These are phyloP conservation scores for Barnettozyma botsteinii DNA, from an alignment of 805 yeast genomes.

Conservation along the genomic window DNA sequence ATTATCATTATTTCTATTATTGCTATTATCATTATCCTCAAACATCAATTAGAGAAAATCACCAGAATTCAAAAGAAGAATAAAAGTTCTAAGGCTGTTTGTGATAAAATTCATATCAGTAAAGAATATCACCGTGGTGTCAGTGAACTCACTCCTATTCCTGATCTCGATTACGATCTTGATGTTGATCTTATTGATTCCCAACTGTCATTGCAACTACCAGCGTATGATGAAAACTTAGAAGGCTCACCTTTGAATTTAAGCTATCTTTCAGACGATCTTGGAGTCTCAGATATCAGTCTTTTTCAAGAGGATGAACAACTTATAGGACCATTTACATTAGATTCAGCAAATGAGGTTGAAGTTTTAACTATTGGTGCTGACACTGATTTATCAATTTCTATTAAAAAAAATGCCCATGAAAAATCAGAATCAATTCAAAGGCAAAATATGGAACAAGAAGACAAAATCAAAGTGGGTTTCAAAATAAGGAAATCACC, in stretches of 20 bases:
- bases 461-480: neutral
- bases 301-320: neutral
- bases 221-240: conserved; percentile 1
- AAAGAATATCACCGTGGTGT: too few relatives aligned
- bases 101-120: too few relatives aligned
- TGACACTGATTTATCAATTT: neutral
- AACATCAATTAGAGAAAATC: too few relatives aligned
- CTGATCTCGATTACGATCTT: neutral
- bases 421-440: too few relatives aligned
- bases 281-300: conserved; percentile 1
- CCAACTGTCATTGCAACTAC: neutral
- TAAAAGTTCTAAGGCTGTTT: too few relatives aligned
- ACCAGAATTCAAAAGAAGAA: too few relatives aligned
- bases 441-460: too few relatives aligned
- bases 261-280: conserved; percentile 16
- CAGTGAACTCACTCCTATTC: neutral
- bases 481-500: neutral
- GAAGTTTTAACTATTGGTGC: conserved; percentile 1
- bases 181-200: neutral
- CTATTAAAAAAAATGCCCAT: conserved; percentile 1
- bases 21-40: too few relatives aligned
- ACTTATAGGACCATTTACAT: conserved; percentile 10
- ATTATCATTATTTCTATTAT: too few relatives aligned
- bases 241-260: conserved; percentile 10
- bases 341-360: conserved; percentile 13